Conservation (phyloP, 2,329 filamentous ascomycete species). For the Anthostomella pinea region DNA sequence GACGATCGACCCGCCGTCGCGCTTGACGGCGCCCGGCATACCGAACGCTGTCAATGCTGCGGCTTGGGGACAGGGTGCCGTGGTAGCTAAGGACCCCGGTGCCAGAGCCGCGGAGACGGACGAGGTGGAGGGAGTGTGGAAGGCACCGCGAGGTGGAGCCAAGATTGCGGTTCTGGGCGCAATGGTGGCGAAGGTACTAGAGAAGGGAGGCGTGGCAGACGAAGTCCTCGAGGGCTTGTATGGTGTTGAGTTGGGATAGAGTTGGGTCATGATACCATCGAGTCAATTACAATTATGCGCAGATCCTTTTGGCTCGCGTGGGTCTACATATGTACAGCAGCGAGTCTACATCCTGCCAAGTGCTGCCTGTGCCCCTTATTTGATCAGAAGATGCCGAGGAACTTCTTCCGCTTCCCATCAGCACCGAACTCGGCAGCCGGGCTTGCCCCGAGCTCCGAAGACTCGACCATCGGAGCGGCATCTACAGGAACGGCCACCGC, state of each 20-base stretch:
- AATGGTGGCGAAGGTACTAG: slow-evolving; percentile 74
- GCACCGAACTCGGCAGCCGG: slow-evolving; percentile 20
- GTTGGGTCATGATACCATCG: slow-evolving; percentile 20
- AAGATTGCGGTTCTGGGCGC: slow-evolving; percentile 69
- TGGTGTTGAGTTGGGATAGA: slow-evolving; percentile 60
- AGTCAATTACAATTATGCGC: slow-evolving; percentile 4
- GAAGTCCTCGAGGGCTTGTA: slow-evolving; percentile 83
- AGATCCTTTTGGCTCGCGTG: too few species aligned
- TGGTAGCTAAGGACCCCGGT: slow-evolving; percentile 39
- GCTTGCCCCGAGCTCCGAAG: slow-evolving; percentile 11
- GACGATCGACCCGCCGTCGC: slow-evolving; percentile 71
- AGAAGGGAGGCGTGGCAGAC: slow-evolving; percentile 75
- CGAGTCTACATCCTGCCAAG: slow-evolving; percentile 1
- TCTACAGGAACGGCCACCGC: neutral
- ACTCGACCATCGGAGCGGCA: slow-evolving; percentile 6
- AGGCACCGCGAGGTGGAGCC: slow-evolving; percentile 77
- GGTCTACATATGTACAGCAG: slow-evolving; percentile 6
- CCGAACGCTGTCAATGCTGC: slow-evolving; percentile 61
- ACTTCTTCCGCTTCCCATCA: slow-evolving; percentile 65
- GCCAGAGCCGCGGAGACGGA: slow-evolving; percentile 49
- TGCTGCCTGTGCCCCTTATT: neutral
- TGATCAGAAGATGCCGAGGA: slow-evolving; percentile 74
- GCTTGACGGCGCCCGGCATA: slow-evolving; percentile 69
- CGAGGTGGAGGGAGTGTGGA: slow-evolving; percentile 75
- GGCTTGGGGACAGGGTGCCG: slow-evolving; percentile 38